Evolutionary conservation across 2,329 filamentous ascomycete species (phyloP).

Genomic region (Fusarium lateritium): DNA sequence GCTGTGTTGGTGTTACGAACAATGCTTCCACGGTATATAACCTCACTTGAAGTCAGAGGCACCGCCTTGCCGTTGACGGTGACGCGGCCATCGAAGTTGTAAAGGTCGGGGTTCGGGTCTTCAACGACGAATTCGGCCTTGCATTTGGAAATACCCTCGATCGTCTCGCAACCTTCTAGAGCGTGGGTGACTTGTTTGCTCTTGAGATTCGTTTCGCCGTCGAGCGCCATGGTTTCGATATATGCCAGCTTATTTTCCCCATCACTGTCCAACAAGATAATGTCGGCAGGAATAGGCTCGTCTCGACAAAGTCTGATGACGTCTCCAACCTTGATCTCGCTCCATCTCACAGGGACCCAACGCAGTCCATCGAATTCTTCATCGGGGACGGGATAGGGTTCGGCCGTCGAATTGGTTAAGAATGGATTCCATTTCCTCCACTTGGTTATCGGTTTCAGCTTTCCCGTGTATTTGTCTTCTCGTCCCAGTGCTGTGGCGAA

Average conservation of each 20-base stretch:
- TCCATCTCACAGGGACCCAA: slow-evolving; percentile 68
- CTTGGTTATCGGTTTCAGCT: slow-evolving; percentile 41
- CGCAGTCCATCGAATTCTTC: slow-evolving; percentile 71
- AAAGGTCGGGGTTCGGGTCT: slow-evolving; percentile 83
- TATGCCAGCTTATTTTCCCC: slow-evolving; percentile 86
- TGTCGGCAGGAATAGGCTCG: slow-evolving; percentile 85
- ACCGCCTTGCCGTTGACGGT: slow-evolving; percentile 69
- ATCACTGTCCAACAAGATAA: slow-evolving; percentile 82
- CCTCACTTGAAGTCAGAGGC: slow-evolving; percentile 84
- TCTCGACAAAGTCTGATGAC: slow-evolving; percentile 72
- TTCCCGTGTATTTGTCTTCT: slow-evolving; percentile 53
- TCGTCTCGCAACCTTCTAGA: slow-evolving; percentile 69
- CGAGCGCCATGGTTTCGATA: slow-evolving; percentile 87
- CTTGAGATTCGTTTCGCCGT: slow-evolving; percentile 87
- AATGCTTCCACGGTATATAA: slow-evolving; percentile 89
- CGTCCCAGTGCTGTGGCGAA: slow-evolving; percentile 62
- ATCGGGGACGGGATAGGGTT: slow-evolving; percentile 59
- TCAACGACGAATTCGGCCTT: slow-evolving; percentile 78
- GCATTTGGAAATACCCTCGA: slow-evolving; percentile 68
- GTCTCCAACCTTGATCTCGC: slow-evolving; percentile 65
- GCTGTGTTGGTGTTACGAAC: slow-evolving; percentile 83
- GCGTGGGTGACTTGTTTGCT: slow-evolving; percentile 78
- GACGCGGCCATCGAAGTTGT: slow-evolving; percentile 81
- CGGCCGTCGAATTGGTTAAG: slow-evolving; percentile 48
- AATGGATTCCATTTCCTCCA: slow-evolving; percentile 54